These are phyloP conservation scores for Backusella sp. DNA, from an alignment of 192 early-diverging fungal species.

Conservation along the genomic window DNA sequence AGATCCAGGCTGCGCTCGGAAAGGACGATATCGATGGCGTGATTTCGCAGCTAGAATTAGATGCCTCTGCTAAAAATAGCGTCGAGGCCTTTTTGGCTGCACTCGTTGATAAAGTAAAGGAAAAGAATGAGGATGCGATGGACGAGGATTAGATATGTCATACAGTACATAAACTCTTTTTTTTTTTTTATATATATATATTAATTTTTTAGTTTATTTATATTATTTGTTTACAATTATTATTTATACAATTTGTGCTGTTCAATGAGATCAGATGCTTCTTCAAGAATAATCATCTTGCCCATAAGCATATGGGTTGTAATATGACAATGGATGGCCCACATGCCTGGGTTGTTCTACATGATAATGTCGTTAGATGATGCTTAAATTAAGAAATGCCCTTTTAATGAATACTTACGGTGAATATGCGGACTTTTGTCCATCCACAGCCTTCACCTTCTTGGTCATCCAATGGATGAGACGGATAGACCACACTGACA, in stretches of 20 bases:
- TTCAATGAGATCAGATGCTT: conserved; percentile 20
- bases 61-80: conserved; percentile 17
- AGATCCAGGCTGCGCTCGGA: conserved; percentile 13
- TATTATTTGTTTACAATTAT: not conserved
- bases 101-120: conserved; percentile 1
- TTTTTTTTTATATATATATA: not conserved
- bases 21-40: conserved; percentile 13
- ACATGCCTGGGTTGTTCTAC: conserved; percentile 37
- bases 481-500: conserved; percentile 17
- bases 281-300: conserved; percentile 28
- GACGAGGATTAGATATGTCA: not conserved
- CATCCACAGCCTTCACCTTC: conserved; percentile 22
- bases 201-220: not conserved
- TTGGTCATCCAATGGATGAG: not conserved
- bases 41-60: conserved; percentile 18
- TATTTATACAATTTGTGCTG: not conserved
- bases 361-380: conserved; percentile 7
- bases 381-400: too few relatives aligned
- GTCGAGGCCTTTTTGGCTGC: not conserved
- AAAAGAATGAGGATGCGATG: conserved; percentile 11
- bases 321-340: conserved; percentile 38
- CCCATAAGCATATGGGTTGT: conserved; percentile 45
- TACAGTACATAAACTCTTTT: not conserved
- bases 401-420: conserved; percentile 21
- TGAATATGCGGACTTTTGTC: conserved; percentile 22